A percentile compares a stretch with the other conserved stretches of the same genome.
These are phyloP conservation scores for Beauveria varroae DNA, from an alignment of 2,329 filamentous ascomycete species.

Conservation along the genomic window DNA sequence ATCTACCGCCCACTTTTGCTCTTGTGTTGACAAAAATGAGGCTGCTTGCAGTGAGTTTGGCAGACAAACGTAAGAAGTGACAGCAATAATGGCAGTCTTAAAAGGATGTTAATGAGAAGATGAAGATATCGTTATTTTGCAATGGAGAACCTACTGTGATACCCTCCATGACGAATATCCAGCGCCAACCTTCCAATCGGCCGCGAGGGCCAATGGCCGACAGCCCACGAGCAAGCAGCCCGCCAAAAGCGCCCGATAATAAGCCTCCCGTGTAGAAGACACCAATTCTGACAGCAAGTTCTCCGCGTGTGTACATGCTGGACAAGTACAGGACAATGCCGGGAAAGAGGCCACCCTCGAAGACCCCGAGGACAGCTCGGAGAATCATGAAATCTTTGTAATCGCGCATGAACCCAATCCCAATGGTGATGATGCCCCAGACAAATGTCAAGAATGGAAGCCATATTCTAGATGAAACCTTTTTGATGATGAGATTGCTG, in stretches of 20 bases:
- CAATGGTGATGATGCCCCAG: slow-evolving; percentile 54
- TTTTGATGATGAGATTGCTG: slow-evolving; percentile 57
- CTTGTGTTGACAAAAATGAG: slow-evolving; percentile 43
- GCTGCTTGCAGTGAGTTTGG: slow-evolving; percentile 49
- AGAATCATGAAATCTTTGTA: slow-evolving; percentile 53
- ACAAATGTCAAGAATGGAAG: slow-evolving; percentile 46
- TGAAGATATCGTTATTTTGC: not conserved
- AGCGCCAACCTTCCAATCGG: slow-evolving; percentile 50
- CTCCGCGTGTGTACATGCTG: slow-evolving; percentile 50
- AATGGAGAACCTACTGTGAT: slow-evolving; percentile 31
- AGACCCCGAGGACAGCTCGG: slow-evolving; percentile 52
- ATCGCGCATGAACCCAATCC: slow-evolving; percentile 44
- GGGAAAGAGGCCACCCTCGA: slow-evolving; percentile 58
- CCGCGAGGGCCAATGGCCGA: slow-evolving; percentile 49
- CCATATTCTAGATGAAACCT: slow-evolving; percentile 52
- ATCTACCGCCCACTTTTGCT: slow-evolving; percentile 40
- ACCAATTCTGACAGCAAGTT: slow-evolving; percentile 56
- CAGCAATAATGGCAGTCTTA: slow-evolving; percentile 46
- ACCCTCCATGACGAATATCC: slow-evolving; percentile 57
- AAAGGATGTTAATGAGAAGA: not conserved
- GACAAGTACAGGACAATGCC: slow-evolving; percentile 64
- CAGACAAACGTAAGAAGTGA: slow-evolving; percentile 43
- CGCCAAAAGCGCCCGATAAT: slow-evolving; percentile 52
- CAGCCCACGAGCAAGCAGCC: slow-evolving; percentile 53
- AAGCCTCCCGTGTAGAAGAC: slow-evolving; percentile 62